Percentiles rank a stretch among this genome's conserved stretches.
phyloP scores from a whole-genome alignment of 352 stramenopile genomes.

The Phytophthora meadii region DNA sequence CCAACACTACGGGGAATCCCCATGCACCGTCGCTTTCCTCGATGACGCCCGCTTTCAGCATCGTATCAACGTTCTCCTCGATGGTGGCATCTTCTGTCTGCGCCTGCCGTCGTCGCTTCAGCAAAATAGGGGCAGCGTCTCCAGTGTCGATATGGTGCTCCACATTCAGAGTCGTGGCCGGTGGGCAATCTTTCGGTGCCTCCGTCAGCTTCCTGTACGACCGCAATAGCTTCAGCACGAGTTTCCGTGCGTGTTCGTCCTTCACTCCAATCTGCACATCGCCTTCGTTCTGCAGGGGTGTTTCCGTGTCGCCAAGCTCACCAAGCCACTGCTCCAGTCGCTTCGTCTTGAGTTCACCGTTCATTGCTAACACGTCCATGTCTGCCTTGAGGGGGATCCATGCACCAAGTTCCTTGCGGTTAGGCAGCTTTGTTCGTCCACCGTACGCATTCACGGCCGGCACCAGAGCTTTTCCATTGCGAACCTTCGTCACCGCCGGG shows the following conservation, averaged over 20 bases:
- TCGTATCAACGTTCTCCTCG: background rate
- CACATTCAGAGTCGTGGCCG: background rate
- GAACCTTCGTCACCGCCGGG: background rate
- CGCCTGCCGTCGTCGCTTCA: background rate
- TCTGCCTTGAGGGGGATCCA: background rate
- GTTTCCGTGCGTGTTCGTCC: background rate
- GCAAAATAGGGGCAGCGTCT: background rate
- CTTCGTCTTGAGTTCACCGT: background rate
- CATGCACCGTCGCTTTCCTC: conserved; percentile 4
- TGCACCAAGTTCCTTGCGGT: background rate
- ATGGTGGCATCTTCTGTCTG: background rate
- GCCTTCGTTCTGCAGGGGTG: background rate
- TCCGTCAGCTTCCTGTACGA: background rate
- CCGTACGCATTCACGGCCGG: background rate
- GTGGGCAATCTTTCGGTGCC: background rate
- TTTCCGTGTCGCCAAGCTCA: background rate
- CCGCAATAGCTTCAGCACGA: background rate
- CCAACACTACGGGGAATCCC: conserved; percentile 3
- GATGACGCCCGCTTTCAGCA: background rate
- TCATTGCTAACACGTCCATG: background rate
- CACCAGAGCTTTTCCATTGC: background rate
- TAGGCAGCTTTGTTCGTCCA: background rate
- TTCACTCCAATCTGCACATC: background rate
- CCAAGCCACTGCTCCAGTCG: too few relatives aligned
- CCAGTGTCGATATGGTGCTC: conserved; percentile 5